Evolutionary conservation across 2,329 filamentous ascomycete species (phyloP), one percentile per base, ranked within the genome.

Genomic region (Colletotrichum neosansevieriae): DNA sequence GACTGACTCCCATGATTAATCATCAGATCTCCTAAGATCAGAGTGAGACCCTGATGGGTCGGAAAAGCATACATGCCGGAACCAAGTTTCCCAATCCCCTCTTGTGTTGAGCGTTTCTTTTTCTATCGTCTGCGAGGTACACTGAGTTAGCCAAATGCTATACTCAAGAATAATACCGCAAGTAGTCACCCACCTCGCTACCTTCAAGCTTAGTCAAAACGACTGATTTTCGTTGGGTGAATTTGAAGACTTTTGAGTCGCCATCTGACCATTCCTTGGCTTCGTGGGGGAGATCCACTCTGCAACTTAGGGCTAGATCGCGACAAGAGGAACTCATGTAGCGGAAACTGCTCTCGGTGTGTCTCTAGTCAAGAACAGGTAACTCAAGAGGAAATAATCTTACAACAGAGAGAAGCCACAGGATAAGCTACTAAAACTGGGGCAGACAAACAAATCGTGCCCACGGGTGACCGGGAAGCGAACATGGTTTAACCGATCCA

Each of bases 61-160:
- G 10, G 2, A 5, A 2, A 1, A 3, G 44, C 63, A 2, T 45
- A 67, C 64, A 15, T 13, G 21, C 13, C 36, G 13, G 1, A 67
- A 54, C 59, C 59, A 64, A 3, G 24, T 58, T 0, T 67, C 64
- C 64, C 64, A 67, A 15, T 67, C 44, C 36, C 51, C 60, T 49
- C 24, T 67, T 0, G 40, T 67, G 24, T 47, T 6, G 2, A 67
- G 11, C 0, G 12, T 6, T 11, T 67, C 51, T 56, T 12, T 38
- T 0, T 0, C 32, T 29, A 15, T 6, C 6, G 4, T 38, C 15
- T 54, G 5, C 4, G 4, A 29, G 4, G 6, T 0, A 10, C 6
- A 0, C 0, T 19, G 0, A 2, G 21, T 54, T 56, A 56, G 51
- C 0, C 0, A 24, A 1, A 9, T 3, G 3, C 21, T 5, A 4